Evolutionary conservation across 2,329 filamentous ascomycete species (phyloP).

Genomic region (Amphichorda felina): DNA sequence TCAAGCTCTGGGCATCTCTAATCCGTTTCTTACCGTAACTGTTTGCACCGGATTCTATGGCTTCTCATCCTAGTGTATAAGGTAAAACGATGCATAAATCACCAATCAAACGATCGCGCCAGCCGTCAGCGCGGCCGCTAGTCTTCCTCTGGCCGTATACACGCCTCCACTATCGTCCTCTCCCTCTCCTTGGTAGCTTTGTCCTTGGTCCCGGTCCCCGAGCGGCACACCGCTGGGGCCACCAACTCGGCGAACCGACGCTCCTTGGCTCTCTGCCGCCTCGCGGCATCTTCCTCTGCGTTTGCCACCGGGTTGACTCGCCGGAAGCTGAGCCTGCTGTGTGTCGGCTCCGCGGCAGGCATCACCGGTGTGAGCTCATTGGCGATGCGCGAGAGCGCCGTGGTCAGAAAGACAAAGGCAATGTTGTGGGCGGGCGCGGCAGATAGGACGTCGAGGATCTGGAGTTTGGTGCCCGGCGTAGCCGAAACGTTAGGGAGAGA

Average conservation of each 20-base stretch:
- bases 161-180: constrained; percentile 4
- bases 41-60: too few relatives aligned
- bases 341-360: constrained; percentile 11
- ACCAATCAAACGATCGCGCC: not conserved
- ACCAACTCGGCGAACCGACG: constrained; percentile 6
- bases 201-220: not conserved
- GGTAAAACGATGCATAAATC: not conserved
- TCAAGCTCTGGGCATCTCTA: too few relatives aligned
- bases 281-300: constrained; percentile 4
- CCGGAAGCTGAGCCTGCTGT: constrained; percentile 35
- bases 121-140: not conserved
- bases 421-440: constrained; percentile 70
- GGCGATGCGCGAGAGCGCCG: constrained; percentile 51
- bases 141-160: constrained; percentile 4
- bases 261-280: constrained; percentile 4
- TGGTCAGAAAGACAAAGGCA: constrained; percentile 76
- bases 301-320: constrained; percentile 9
- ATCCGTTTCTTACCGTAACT: too few relatives aligned
- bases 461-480: constrained; percentile 29
- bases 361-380: constrained; percentile 32
- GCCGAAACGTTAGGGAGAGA: constrained; percentile 11
- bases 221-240: constrained; percentile 4
- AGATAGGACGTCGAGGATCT: constrained; percentile 62
- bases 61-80: too few relatives aligned
- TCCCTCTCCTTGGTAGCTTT: constrained; percentile 4